A percentile compares a stretch with the other conserved stretches of the same genome.
These are phyloP conservation scores for Myriosclerotinia scirpicola DNA, from an alignment of 2,329 filamentous ascomycete species.

Conservation along the genomic window DNA sequence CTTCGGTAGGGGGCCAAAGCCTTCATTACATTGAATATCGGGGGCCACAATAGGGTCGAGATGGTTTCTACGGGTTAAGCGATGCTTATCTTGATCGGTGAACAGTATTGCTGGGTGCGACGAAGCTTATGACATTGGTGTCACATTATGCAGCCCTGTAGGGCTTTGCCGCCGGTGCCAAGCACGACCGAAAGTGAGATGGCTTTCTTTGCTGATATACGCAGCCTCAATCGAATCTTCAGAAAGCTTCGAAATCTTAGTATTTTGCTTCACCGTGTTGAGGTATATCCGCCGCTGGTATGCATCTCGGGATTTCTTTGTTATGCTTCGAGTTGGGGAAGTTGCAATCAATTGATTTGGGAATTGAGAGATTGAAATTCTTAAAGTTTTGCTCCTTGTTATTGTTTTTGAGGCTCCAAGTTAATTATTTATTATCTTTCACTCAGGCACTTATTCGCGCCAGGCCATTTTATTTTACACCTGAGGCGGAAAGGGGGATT, in stretches of 20 bases:
- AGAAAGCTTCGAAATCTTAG: conserved; percentile 1
- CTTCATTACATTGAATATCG: conserved; percentile 10
- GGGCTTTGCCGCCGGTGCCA: neutral
- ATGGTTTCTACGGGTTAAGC: neutral
- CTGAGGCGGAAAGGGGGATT: conserved; percentile 15
- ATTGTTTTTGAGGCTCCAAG: neutral
- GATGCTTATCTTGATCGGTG: conserved; percentile 25
- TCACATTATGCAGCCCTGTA: conserved; percentile 23
- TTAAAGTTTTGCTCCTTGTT: neutral
- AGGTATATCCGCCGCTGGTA: neutral
- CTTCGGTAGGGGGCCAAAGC: conserved; percentile 8
- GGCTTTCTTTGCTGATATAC: neutral
- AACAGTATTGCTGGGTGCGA: conserved; percentile 9
- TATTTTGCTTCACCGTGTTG: conserved; percentile 20
- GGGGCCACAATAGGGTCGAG: conserved; percentile 11
- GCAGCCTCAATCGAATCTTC: neutral
- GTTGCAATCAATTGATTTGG: neutral
- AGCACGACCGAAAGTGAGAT: neutral
- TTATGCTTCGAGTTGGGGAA: neutral
- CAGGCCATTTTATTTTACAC: conserved; percentile 15
- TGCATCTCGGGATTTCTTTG: neutral
- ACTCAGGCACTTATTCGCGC: conserved; percentile 19
- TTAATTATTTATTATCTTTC: conserved; percentile 1
- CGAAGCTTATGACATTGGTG: conserved; percentile 17
- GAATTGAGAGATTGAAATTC: neutral